phyloP scores from a whole-genome alignment of 129 eudicot species.

The Arctium lappa region DNA sequence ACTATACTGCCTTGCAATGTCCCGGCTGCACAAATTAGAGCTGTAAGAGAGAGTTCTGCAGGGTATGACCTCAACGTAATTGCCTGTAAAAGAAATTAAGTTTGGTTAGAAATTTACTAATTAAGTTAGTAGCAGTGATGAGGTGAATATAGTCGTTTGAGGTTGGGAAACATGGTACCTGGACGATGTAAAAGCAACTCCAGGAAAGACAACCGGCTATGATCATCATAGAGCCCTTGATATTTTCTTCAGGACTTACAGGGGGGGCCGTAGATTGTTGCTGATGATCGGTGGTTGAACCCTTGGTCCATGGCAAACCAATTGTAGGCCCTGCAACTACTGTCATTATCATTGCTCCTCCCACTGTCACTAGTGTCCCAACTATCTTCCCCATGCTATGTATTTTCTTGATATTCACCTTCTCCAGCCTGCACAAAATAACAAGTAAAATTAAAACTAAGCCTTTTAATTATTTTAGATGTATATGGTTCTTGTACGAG shows the following conservation, averaged over 20 bases:
- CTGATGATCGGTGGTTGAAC: conserved; percentile 5
- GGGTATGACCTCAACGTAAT: conserved; percentile 51
- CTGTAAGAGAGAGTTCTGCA: conserved; percentile 49
- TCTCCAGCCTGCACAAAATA: conserved; percentile 49
- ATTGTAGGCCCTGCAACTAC: conserved; percentile 55
- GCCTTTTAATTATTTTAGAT: not conserved
- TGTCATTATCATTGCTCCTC: conserved; percentile 84
- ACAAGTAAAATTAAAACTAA: not conserved
- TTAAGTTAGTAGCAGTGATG: not conserved
- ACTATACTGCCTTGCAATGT: conserved; percentile 42
- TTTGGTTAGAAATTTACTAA: not conserved
- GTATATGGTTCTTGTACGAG: not conserved
- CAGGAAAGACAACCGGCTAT: conserved; percentile 31
- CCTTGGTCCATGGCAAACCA: conserved; percentile 51
- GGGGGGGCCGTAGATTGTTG: conserved; percentile 21
- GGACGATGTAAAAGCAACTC: conserved; percentile 40
- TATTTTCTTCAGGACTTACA: conserved; percentile 25
- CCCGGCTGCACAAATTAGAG: conserved; percentile 43
- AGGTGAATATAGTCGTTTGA: not conserved
- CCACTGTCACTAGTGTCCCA: conserved; percentile 65
- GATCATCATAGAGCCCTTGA: conserved; percentile 41
- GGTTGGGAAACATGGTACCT: conserved; percentile 21
- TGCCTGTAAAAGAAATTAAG: conserved; percentile 24
- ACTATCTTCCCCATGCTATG: conserved; percentile 63
- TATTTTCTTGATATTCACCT: conserved; percentile 47